These are phyloP conservation scores for Tolypocladium guangdongense DNA, from an alignment of 2,329 filamentous ascomycete species.

Conservation along the genomic window DNA sequence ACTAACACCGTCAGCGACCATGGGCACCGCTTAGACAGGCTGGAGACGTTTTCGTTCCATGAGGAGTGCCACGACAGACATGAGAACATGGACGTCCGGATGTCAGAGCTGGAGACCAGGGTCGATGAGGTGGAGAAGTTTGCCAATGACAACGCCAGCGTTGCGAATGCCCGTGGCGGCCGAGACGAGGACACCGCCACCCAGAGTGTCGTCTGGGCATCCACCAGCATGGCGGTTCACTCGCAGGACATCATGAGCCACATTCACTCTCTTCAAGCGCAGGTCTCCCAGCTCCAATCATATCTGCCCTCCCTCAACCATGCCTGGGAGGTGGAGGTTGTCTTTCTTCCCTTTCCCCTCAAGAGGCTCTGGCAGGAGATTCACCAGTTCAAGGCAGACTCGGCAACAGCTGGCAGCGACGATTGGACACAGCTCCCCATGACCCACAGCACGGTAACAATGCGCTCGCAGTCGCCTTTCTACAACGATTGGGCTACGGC, in stretches of 20 bases:
- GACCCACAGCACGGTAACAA: constrained; percentile 30
- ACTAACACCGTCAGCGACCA: constrained; percentile 47
- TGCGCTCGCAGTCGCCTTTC: constrained; percentile 37
- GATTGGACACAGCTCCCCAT: constrained; percentile 46
- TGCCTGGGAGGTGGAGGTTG: constrained; percentile 67
- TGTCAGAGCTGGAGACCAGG: constrained; percentile 58
- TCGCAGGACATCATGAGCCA: constrained; percentile 38
- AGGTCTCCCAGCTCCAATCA: constrained; percentile 46
- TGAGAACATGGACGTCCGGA: constrained; percentile 53
- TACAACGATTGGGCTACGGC: constrained; percentile 34
- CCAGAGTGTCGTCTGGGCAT: constrained; percentile 34
- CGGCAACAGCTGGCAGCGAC: constrained; percentile 25
- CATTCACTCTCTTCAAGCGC: constrained; percentile 37
- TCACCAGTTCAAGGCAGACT: constrained; percentile 33
- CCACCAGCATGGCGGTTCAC: constrained; percentile 30
- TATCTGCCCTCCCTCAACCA: constrained; percentile 48
- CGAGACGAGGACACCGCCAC: constrained; percentile 30
- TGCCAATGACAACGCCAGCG: constrained; percentile 33
- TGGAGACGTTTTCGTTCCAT: constrained; percentile 63
- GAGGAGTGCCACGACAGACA: constrained; percentile 60
- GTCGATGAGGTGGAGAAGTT: constrained; percentile 50
- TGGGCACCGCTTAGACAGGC: constrained; percentile 51
- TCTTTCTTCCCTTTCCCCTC: constrained; percentile 60
- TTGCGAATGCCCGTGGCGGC: constrained; percentile 24
- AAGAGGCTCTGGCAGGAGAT: constrained; percentile 43